phyloP scores from a whole-genome alignment of 495 filamentous ascomycete species.

The Hyaloscypha bicolor region DNA sequence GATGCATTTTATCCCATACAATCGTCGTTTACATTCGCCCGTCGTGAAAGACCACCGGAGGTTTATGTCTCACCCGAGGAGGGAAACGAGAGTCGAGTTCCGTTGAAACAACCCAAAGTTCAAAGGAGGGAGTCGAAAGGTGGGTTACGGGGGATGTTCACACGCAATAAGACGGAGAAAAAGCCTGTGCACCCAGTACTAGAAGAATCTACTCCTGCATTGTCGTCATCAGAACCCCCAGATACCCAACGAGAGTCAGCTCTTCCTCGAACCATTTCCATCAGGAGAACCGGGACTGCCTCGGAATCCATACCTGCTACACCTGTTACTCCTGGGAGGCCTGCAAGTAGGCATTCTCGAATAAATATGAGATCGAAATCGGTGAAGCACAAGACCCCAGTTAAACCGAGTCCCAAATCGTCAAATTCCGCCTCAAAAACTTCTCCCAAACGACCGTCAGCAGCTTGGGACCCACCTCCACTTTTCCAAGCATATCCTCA shows the following conservation, averaged over 20 bases:
- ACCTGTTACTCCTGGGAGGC: constrained; percentile 4
- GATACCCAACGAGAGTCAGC: constrained; percentile 32
- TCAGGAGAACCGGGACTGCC: constrained; percentile 45
- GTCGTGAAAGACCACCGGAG: constrained; percentile 27
- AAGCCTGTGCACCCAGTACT: constrained; percentile 8
- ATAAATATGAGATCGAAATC: constrained; percentile 38
- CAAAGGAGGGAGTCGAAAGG: constrained; percentile 49
- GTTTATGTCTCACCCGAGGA: constrained; percentile 15
- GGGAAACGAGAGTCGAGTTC: constrained; percentile 12
- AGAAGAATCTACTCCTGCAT: constrained; percentile 19
- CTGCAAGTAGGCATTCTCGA: constrained; percentile 17
- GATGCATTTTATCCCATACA: constrained; percentile 23
- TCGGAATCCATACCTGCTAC: constrained; percentile 33
- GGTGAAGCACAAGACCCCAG: constrained; percentile 37
- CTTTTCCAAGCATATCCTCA: constrained; percentile 93
- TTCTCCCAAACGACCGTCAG: constrained; percentile 32
- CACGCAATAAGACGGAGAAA: constrained; percentile 28
- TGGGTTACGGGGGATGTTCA: constrained; percentile 52
- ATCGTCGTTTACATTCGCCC: constrained; percentile 22
- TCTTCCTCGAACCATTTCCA: constrained; percentile 30
- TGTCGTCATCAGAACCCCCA: constrained; percentile 31
- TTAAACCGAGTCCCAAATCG: constrained; percentile 28
- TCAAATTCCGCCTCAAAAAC: constrained; percentile 14
- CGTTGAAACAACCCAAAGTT: constrained; percentile 34
- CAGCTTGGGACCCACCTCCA: constrained; percentile 75